These are phyloP conservation scores for Botryosphaeria agaves DNA, from an alignment of 2,329 filamentous ascomycete species.

Conservation along the genomic window DNA sequence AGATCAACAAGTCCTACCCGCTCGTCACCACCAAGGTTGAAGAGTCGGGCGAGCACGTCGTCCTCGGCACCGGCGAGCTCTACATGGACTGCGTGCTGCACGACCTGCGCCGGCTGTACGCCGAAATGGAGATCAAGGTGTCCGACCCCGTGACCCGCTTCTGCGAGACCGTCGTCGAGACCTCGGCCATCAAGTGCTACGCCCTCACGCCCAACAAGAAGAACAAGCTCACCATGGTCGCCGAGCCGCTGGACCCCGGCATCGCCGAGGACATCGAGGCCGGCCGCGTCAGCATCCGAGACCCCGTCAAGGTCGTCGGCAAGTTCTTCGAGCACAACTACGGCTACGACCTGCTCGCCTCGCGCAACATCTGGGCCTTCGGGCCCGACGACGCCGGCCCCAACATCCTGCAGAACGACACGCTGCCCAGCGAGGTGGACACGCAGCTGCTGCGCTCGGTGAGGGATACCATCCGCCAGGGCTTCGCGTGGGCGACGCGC, in stretches of 20 bases:
- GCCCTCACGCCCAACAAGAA: constrained; percentile 97
- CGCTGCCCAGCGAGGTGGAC: constrained; percentile 83
- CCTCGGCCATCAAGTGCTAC: constrained; percentile 94
- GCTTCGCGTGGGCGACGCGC: constrained; percentile 89
- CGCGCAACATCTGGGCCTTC: constrained; percentile 95
- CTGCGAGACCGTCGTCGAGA: constrained; percentile 95
- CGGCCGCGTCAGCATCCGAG: constrained; percentile 77
- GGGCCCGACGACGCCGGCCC: constrained; percentile 88
- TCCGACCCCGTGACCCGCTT: constrained; percentile 95
- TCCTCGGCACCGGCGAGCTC: constrained; percentile 90
- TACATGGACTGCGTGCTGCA: constrained; percentile 99
- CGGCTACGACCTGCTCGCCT: constrained; percentile 88
- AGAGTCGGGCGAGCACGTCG: constrained; percentile 89
- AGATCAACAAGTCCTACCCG: constrained; percentile 96
- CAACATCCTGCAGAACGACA: constrained; percentile 95
- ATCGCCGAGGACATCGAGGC: constrained; percentile 90
- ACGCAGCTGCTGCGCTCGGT: constrained; percentile 78
- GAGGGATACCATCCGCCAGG: constrained; percentile 83
- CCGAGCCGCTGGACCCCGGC: constrained; percentile 85
- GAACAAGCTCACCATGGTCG: constrained; percentile 98
- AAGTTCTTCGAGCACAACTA: constrained; percentile 97
- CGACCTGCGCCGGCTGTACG: constrained; percentile 81
- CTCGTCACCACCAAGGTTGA: constrained; percentile 94
- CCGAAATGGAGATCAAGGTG: constrained; percentile 98
- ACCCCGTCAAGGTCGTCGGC: constrained; percentile 81